These are phyloP conservation scores for Pleurotus cornucopiae DNA, from an alignment of 768 basidiomycete species.

Conservation along the genomic window DNA sequence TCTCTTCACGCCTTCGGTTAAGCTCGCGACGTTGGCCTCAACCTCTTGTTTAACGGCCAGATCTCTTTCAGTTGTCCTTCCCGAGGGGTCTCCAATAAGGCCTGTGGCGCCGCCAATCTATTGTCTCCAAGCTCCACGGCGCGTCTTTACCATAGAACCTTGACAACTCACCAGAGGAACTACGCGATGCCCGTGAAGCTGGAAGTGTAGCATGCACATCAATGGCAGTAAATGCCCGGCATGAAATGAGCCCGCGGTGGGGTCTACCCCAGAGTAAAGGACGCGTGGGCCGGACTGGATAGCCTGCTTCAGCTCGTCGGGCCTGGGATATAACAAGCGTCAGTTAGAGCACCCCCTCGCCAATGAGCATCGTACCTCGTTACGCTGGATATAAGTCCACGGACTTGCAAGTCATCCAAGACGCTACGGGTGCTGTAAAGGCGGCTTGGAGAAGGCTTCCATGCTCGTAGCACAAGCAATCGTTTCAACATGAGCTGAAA, in stretches of 20 bases:
- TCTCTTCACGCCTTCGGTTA: conserved; percentile 58
- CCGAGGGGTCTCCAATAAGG: conserved; percentile 95
- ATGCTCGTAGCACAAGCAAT: not conserved
- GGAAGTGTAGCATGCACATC: conserved; percentile 84
- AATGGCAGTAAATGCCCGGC: conserved; percentile 92
- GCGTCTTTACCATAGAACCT: not conserved
- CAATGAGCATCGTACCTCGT: conserved; percentile 28
- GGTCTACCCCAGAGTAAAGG: conserved; percentile 89
- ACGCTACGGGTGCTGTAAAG: not conserved
- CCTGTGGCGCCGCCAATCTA: conserved; percentile 97
- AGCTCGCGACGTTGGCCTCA: conserved; percentile 56
- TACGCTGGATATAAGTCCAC: conserved; percentile 46
- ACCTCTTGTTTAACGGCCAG: conserved; percentile 58
- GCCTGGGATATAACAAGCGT: not conserved
- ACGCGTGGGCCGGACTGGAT: conserved; percentile 40
- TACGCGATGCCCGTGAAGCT: conserved; percentile 73
- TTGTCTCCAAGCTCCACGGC: not conserved
- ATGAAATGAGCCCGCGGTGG: conserved; percentile 85
- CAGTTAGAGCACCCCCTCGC: too few relatives aligned
- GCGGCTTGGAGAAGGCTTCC: not conserved
- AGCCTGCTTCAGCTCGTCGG: not conserved
- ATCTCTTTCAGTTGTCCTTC: conserved; percentile 76
- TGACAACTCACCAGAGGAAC: conserved; percentile 74
- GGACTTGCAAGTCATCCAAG: conserved; percentile 39
- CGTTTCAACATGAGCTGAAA: not conserved